Conservation (phyloP, 225 moss, liverwort and hornwort species). For the Marchantia polymorpha region DNA sequence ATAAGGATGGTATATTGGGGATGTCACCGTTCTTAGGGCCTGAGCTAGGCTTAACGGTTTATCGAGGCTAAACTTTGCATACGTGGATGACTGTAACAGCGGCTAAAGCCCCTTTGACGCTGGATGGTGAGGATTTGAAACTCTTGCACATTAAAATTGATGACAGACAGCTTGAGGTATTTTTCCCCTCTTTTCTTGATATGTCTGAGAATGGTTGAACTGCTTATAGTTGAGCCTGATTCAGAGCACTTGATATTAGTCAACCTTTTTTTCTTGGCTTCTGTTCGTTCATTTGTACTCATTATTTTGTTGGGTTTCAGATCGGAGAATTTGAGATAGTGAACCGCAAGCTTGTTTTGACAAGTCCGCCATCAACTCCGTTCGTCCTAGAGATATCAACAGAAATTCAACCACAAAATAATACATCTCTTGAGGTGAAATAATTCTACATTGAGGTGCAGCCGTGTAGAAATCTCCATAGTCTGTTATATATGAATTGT, state of each 20-base stretch:
- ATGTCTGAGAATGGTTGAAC: no score
- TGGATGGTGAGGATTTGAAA: conserved; percentile 80
- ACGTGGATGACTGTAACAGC: conserved; percentile 26
- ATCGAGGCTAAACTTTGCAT: not conserved
- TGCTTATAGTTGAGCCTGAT: not conserved
- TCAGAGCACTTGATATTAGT: not conserved
- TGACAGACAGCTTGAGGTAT: conserved; percentile 53
- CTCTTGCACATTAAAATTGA: conserved; percentile 69
- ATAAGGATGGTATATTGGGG: no score
- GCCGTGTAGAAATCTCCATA: not conserved
- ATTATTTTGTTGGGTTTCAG: conserved; percentile 24
- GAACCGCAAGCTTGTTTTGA: conserved; percentile 59
- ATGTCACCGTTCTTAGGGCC: no score
- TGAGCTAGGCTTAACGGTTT: no score
- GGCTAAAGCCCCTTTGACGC: conserved; percentile 51
- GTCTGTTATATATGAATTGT: not conserved
- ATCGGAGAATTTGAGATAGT: conserved; percentile 43
- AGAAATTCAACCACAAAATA: conserved; percentile 91
- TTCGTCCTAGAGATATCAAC: conserved; percentile 87
- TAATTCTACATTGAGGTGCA: not conserved
- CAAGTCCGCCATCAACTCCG: conserved; percentile 53
- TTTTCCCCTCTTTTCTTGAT: not conserved
- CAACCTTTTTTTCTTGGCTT: not conserved
- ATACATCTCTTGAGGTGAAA: conserved; percentile 74
- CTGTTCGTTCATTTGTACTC: not conserved